A percentile compares a stretch with the other conserved stretches of the same genome.
Conservation (phyloP, 2,329 filamentous ascomycete species). For the Mariannaea elegans region DNA sequence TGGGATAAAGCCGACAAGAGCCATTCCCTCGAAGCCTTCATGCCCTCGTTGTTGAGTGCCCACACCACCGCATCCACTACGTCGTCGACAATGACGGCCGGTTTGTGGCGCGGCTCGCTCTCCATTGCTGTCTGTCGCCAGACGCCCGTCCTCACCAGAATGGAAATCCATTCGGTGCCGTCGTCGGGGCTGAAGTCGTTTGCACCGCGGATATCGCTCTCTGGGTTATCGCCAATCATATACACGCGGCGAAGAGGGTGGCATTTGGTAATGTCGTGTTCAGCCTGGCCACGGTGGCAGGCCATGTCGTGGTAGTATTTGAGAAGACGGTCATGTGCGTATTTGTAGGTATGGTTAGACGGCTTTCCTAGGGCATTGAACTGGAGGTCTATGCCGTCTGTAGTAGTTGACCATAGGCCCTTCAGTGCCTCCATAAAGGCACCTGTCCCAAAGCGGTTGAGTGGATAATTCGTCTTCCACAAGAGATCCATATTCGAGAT, state of each 20-base stretch:
- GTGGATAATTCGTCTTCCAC: constrained; percentile 86
- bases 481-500: constrained; percentile 92
- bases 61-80: constrained; percentile 81
- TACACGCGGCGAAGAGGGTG: constrained; percentile 78
- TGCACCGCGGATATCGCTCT: constrained; percentile 89
- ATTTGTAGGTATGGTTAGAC: constrained; percentile 78
- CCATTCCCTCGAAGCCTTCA: constrained; percentile 47
- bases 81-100: constrained; percentile 74
- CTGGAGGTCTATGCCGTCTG: constrained; percentile 67
- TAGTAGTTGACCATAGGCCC: constrained; percentile 80
- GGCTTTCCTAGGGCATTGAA: constrained; percentile 86
- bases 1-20: constrained; percentile 40
- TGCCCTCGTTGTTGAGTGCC: constrained; percentile 69
- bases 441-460: constrained; percentile 90
- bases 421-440: constrained; percentile 85
- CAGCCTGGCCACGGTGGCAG: constrained; percentile 21
- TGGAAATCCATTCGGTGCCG: constrained; percentile 78
- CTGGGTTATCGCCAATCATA: constrained; percentile 93
- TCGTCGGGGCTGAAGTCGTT: constrained; percentile 75
- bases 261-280: constrained; percentile 37
- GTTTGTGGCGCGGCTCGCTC: constrained; percentile 64
- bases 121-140: constrained; percentile 58
- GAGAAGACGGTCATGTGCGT: constrained; percentile 78
- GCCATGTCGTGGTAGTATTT: constrained; percentile 48
- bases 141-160: constrained; percentile 84